Base-by-base conservation (phyloP, 305 asterid genomes). In the Fraxinus dipetala region DNA sequence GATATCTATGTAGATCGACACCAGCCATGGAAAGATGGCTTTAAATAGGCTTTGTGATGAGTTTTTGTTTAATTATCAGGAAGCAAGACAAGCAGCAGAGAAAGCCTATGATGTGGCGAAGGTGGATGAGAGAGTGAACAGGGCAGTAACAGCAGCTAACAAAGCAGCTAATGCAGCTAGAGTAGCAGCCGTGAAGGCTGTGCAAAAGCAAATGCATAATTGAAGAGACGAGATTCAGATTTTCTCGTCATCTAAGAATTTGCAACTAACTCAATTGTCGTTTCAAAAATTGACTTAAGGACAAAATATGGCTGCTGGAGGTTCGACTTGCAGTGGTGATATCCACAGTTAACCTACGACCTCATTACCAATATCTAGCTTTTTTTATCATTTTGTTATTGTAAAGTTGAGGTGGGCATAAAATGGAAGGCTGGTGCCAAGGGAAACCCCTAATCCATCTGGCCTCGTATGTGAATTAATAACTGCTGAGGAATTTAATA, bases 151-250 rank as follows among this genome's bases (percentile, higher is more conserved):
- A 63, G 87, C 95, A 18, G 96, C 98, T 59, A 93, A 93, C 83
- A 86, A 81, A 82, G 94, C 98, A 32, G 98, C 97, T n/a, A 93
- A 91, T 87, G 94, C 98, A 31, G 98, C 98, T 76, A 88, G 97
- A 90, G 97, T 93, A 20, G 96, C 96, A 9, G 96, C 98, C 13
- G 94, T 93, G 2, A 93, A 92, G 83, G 96, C 98, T 6, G 94
- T 91, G 73, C 98, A 95, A 75, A 95, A 87, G 89, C 96, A 91
- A 90, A 93, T 95, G 95, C 95, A 89, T 85, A 91, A 81, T 81
- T 80, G 92, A 76, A 90, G 84, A 20, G 93, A 90, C 48, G 95
- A 95, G 79, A 83, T 91, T 56, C 94, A 91, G 4, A 80, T 90
- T 67, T 28, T 70, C 89, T 92, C 70, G 77, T 85, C 5, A 78